Base-by-base conservation (phyloP, 2,329 filamentous ascomycete species). In the Nemania sp. region DNA sequence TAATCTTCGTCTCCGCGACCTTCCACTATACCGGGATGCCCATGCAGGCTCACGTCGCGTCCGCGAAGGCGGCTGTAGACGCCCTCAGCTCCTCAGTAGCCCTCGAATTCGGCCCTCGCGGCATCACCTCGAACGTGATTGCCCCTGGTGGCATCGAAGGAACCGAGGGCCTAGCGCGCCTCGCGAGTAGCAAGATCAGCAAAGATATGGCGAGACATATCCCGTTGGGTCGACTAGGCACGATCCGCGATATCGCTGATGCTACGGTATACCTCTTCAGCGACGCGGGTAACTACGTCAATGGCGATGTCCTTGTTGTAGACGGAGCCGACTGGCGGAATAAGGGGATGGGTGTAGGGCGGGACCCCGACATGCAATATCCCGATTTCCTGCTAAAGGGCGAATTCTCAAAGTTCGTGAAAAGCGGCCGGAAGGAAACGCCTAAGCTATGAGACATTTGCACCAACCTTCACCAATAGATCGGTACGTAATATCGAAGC, bases 61-160 rank as follows among this genome's bases (percentile, higher is more conserved):
- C 94, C 1, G 95, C 96, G 65, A 99, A 99, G 82, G 92, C 95
- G 0, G 93, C 91, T 18, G 89, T 99, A 11, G 95, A 99, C 80
- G 90, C 93, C 1, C 87, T 99, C 76, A 91, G 92, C 67, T 87
- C 90, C 62, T 91, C 89, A 5, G 88, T 97, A 0, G 90, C 93
- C 1, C 88, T 99, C 62, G 96, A 99, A 80, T 96, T 96, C 77
- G 95, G 95, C 0, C 96, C 96, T 0, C 87, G 88, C 51, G 96
- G 96, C 15, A 82, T 98, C 35, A 94, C 92, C 0, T 93, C 91
- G 63, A 99, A 99, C 77, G 89, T 96, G 63, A 92, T 99, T 73
- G 89, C 93, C 0, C 96, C 95, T 0, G 96, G 96, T 0, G 92
- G 92, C 0, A 97, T 99, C 73, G 88, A 84, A 1, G 91, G 88